phyloP scores from a whole-genome alignment of 2,329 filamentous ascomycete species.

The Verticillium alfalfae region DNA sequence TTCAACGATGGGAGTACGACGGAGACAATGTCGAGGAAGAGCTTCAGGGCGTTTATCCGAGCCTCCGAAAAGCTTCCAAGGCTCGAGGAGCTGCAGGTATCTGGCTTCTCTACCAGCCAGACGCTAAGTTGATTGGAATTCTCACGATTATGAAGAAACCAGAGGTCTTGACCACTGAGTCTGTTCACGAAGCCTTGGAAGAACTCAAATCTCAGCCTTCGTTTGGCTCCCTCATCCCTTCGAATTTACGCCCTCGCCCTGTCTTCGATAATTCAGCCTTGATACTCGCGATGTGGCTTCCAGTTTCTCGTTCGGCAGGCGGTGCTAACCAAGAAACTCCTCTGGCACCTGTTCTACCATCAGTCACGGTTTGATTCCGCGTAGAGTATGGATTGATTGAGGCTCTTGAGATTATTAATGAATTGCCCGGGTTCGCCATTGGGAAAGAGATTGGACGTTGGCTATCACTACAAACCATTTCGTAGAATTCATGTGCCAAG shows the following conservation, averaged over 20 bases:
- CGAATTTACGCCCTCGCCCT: not conserved
- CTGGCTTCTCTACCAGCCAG: conserved; percentile 7
- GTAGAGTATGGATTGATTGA: too few species aligned
- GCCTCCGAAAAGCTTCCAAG: conserved; percentile 1
- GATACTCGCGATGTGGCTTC: not conserved
- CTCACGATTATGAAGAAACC: not conserved
- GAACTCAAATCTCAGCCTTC: not conserved
- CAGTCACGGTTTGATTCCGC: not conserved
- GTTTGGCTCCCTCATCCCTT: too few species aligned
- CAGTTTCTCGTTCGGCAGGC: not conserved
- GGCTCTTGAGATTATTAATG: too few species aligned
- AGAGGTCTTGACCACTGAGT: not conserved
- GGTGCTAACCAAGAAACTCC: not conserved
- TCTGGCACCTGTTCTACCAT: not conserved
- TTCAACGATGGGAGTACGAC: conserved; percentile 3
- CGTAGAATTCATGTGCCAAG: not conserved
- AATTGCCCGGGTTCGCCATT: too few species aligned
- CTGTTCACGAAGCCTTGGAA: not conserved
- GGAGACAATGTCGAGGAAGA: conserved; percentile 1
- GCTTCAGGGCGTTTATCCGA: not conserved
- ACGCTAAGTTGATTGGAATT: not conserved
- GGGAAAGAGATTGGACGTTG: too few species aligned
- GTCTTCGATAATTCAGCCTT: not conserved
- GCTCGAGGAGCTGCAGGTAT: conserved; percentile 2
- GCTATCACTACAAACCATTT: too few species aligned